A percentile compares a stretch with the other conserved stretches of the same genome.
These are phyloP conservation scores for Backusella westeae DNA, from an alignment of 192 early-diverging fungal species.

Conservation along the genomic window DNA sequence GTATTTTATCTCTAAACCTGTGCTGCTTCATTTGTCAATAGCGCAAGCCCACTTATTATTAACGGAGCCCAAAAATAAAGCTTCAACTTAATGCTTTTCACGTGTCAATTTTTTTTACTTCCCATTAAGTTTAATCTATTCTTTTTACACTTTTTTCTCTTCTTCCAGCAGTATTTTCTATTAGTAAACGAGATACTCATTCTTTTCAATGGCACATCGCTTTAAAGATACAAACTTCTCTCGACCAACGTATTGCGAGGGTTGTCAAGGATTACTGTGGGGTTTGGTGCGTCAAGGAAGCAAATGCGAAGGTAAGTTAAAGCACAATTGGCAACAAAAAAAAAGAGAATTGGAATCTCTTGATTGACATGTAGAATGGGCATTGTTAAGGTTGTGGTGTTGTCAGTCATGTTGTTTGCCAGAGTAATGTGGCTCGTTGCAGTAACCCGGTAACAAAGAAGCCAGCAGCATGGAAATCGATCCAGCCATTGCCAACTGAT, in stretches of 20 bases:
- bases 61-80: background rate
- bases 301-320: slow-evolving; percentile 50
- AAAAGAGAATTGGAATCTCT: background rate
- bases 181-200: background rate
- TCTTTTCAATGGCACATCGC: slow-evolving; percentile 37
- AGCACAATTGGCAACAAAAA: background rate
- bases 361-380: background rate
- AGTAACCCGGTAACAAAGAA: slow-evolving; percentile 15
- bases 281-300: slow-evolving; percentile 66
- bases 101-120: background rate
- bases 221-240: slow-evolving; percentile 62
- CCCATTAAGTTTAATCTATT: background rate
- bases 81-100: background rate
- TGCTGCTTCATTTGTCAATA: no score
- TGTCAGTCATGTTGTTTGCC: slow-evolving; percentile 47
- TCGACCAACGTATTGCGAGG: slow-evolving; percentile 64
- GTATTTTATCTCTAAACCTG: no score
- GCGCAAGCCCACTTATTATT: no score
- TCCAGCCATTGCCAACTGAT: background rate
- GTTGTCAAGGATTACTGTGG: slow-evolving; percentile 70
- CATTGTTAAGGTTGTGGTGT: slow-evolving; percentile 39
- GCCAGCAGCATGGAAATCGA: background rate
- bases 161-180: background rate
- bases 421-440: slow-evolving; percentile 13
- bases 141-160: background rate